Percentiles rank a stretch among this genome's conserved stretches.
Conservation (phyloP, 805 yeast genomes). For the Barnettozyma botsteinii region DNA sequence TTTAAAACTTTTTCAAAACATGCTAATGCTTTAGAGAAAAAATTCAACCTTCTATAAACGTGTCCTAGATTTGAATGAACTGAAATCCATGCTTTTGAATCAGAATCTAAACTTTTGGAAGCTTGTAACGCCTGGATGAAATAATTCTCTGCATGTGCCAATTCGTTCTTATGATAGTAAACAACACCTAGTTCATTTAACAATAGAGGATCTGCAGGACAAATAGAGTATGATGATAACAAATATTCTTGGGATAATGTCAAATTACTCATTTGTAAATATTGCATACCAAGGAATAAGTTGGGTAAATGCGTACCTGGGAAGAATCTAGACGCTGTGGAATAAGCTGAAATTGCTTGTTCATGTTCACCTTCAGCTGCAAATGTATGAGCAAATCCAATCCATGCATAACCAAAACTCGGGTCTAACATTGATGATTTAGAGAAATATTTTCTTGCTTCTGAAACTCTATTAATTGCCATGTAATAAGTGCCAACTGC, state of each 20-base stretch:
- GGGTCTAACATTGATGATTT: slow-evolving; percentile 87
- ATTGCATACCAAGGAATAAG: slow-evolving; percentile 93
- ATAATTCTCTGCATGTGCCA: slow-evolving; percentile 61
- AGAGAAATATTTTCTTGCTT: slow-evolving; percentile 82
- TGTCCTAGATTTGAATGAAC: slow-evolving; percentile 86
- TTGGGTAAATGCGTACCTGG: slow-evolving; percentile 89
- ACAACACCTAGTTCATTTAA: slow-evolving; percentile 92
- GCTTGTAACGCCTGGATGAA: slow-evolving; percentile 67
- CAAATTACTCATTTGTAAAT: slow-evolving; percentile 78
- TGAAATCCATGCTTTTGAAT: slow-evolving; percentile 77
- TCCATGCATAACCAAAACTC: slow-evolving; percentile 92
- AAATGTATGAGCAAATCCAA: slow-evolving; percentile 97
- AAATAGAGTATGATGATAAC: slow-evolving; percentile 64
- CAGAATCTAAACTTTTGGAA: slow-evolving; percentile 64
- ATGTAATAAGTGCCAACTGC: slow-evolving; percentile 90
- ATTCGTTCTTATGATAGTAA: slow-evolving; percentile 69
- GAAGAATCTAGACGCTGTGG: slow-evolving; percentile 88
- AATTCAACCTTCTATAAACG: slow-evolving; percentile 65
- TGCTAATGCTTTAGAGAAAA: slow-evolving; percentile 58
- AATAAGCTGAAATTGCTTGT: slow-evolving; percentile 94
- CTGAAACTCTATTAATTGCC: slow-evolving; percentile 62
- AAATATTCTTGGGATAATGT: slow-evolving; percentile 84
- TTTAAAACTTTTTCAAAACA: slow-evolving; percentile 74
- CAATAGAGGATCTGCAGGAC: slow-evolving; percentile 80
- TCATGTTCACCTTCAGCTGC: slow-evolving; percentile 99